These are phyloP conservation scores for Serpula lacrymans DNA, from an alignment of 768 basidiomycete species.

Conservation along the genomic window DNA sequence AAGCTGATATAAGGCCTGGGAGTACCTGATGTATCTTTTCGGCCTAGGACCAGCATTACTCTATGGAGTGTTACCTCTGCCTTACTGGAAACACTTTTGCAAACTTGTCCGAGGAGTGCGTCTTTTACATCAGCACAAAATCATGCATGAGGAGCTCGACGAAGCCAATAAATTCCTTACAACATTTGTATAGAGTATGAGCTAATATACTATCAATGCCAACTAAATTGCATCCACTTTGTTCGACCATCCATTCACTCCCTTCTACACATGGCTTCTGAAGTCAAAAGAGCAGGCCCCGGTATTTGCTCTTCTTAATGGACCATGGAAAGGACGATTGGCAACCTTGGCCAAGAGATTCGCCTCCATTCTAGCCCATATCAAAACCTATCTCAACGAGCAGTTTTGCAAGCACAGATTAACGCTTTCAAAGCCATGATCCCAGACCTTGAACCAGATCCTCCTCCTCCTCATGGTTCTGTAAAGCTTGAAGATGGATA, in stretches of 20 bases:
- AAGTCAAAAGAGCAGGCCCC: conserved; percentile 19
- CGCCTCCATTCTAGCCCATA: conserved; percentile 17
- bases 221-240: conserved; percentile 23
- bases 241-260: conserved; percentile 20
- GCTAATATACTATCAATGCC: conserved; percentile 19
- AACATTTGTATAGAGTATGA: conserved; percentile 25
- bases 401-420: conserved; percentile 12
- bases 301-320: conserved; percentile 18
- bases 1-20: conserved; percentile 31
- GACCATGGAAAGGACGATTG: conserved; percentile 20
- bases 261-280: conserved; percentile 15
- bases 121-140: conserved; percentile 12
- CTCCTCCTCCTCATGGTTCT: conserved; percentile 6
- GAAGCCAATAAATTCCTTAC: conserved; percentile 7
- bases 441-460: conserved; percentile 6
- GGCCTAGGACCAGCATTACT: conserved; percentile 7
- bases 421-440: conserved; percentile 9
- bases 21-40: conserved; percentile 19
- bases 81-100: conserved; percentile 1
- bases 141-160: conserved; percentile 6
- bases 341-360: conserved; percentile 21
- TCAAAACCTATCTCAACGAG: conserved; percentile 20
- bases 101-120: conserved; percentile 13
- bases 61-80: neutral
- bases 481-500: conserved; percentile 13